phyloP scores from a whole-genome alignment of 2,329 filamentous ascomycete genomes.

The Elsinoe necatrix region DNA sequence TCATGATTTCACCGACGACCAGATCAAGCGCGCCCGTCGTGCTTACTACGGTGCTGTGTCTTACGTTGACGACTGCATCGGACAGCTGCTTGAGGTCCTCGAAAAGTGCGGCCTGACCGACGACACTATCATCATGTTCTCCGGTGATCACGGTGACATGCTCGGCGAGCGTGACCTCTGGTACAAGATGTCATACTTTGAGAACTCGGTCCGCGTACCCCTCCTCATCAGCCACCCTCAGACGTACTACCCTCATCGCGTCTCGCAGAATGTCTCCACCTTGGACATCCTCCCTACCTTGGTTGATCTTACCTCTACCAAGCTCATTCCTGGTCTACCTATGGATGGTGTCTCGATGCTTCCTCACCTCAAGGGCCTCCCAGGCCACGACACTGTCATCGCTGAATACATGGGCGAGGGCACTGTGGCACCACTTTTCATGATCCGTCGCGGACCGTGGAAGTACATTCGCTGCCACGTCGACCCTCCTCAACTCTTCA shows the following conservation, averaged over 20 bases:
- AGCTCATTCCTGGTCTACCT: conserved; percentile 61
- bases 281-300: conserved; percentile 85
- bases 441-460: conserved; percentile 84
- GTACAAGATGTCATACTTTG: conserved; percentile 98
- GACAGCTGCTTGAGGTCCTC: conserved; percentile 67
- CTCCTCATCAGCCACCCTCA: conserved; percentile 75
- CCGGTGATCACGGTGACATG: conserved; percentile 93
- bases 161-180: conserved; percentile 83
- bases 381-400: conserved; percentile 75
- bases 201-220: conserved; percentile 81
- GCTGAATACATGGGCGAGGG: conserved; percentile 94
- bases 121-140: conserved; percentile 86
- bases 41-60: conserved; percentile 91
- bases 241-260: conserved; percentile 64
- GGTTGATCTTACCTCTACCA: conserved; percentile 68
- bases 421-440: conserved; percentile 79
- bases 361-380: conserved; percentile 62
- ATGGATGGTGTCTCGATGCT: conserved; percentile 78
- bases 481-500: conserved; percentile 77
- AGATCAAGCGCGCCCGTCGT: conserved; percentile 74
- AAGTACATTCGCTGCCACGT: conserved; percentile 83
- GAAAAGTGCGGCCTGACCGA: conserved; percentile 72
- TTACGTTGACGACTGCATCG: conserved; percentile 89
- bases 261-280: conserved; percentile 79
- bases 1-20: conserved; percentile 72